Evolutionary conservation across 495 filamentous ascomycete genomes (phyloP).

Genomic region (Articulospora tetracladia): DNA sequence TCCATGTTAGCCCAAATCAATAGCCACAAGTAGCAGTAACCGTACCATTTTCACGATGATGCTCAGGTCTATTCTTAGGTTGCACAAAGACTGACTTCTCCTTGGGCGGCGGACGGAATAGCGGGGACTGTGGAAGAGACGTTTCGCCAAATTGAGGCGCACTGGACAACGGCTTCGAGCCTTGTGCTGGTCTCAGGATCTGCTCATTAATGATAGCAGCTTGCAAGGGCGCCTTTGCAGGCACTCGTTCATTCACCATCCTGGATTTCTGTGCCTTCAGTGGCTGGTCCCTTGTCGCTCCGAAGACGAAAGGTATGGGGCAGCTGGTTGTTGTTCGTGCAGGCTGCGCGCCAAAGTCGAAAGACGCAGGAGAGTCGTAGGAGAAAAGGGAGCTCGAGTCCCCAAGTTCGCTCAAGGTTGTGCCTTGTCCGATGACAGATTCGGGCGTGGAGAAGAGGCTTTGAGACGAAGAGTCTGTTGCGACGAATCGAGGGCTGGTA

Average conservation of each 20-base stretch:
- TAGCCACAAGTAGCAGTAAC: background rate
- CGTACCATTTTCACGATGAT: conserved; percentile 15
- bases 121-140: conserved; percentile 22
- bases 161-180: background rate
- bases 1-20: background rate
- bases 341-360: conserved; percentile 5
- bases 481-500: background rate
- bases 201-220: conserved; percentile 13
- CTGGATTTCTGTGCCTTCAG: conserved; percentile 4
- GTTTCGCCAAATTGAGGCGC: conserved; percentile 23
- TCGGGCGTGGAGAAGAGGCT: background rate
- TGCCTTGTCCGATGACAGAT: background rate
- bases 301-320: conserved; percentile 17
- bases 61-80: conserved; percentile 21
- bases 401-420: conserved; percentile 23
- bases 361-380: conserved; percentile 8
- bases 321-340: background rate
- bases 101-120: conserved; percentile 16
- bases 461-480: background rate
- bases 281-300: background rate
- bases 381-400: conserved; percentile 33
- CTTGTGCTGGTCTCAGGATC: background rate
- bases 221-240: conserved; percentile 21
- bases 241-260: conserved; percentile 29
- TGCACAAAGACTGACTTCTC: conserved; percentile 20